Evolutionary conservation across 352 stramenopile genomes (phyloP), one percentile per base, ranked within the genome.

Genomic region (Globisporangium alternatum): DNA sequence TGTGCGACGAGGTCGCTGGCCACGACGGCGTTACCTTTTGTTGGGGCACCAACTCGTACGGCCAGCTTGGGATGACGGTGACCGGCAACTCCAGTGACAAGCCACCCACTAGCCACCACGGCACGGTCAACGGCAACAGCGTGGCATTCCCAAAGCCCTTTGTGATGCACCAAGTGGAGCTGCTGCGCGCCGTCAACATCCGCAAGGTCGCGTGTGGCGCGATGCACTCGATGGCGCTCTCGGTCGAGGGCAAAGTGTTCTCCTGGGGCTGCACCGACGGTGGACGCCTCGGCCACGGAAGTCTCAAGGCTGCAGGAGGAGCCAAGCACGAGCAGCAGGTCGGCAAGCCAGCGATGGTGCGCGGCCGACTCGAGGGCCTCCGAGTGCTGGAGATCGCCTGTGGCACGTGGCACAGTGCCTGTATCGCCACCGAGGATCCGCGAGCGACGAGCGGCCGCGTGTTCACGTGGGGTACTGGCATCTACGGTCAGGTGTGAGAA

Each of bases 221-320:
- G 19, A 68, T 98, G 33, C 92, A 98, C 70, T 97, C 82, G 49
- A 74, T 98, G 65, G 94, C 84, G 5, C 70, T 98, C 3, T 93
- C 83, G 2, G 67, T 74, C 0, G 78, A 96, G 31, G 96, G 96
- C 2, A 71, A 83, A 12, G 81, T 99, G 0, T 98, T 90, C 66
- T 89, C 92, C 1, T 99, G 96, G 93, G 97, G 97, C 12, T 97
- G 86, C 71, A 93, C 82, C 52, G 96, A 99, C 65, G 94, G 85
- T 28, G 81, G 83, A 3, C 67, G 81, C 30, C 77, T 92, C n/a
- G 79, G 77, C 0, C 73, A 72, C 2, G 72, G 74, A 13, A 33
- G 56, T 44, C 21, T 31, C 37, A 45, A 62, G 60, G 55, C 56
- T n/a, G 39, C 39, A 19, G 39, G 39, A 19, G 39, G 39, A 45